Percentiles rank a stretch among this genome's conserved stretches.
Evolutionary conservation across 2,329 filamentous ascomycete genomes (phyloP).

Genomic region (Pleoardoris graminearum): DNA sequence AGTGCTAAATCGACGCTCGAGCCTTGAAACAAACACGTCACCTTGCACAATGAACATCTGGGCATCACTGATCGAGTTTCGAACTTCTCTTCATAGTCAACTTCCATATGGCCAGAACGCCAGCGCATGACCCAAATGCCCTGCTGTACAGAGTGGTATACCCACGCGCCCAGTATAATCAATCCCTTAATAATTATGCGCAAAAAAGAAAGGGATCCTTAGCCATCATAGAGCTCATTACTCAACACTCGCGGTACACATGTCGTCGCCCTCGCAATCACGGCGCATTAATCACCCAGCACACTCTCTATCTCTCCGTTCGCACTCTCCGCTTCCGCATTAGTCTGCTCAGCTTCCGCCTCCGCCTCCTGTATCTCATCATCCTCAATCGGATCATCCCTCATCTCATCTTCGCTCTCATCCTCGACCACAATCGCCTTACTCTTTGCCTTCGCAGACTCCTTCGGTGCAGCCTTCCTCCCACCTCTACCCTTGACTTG

Average conservation of each 20-base stretch:
- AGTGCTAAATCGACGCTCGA: no score
- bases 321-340: conserved; percentile 40
- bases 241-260: neutral
- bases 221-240: neutral
- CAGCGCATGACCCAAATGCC: no score
- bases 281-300: conserved; percentile 41
- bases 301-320: conserved; percentile 48
- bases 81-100: no score
- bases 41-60: no score
- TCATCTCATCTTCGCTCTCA: conserved; percentile 38
- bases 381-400: conserved; percentile 37
- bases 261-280: no score
- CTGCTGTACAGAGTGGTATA: conserved; percentile 2
- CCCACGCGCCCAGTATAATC: neutral
- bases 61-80: no score
- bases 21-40: no score
- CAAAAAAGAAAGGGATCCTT: neutral
- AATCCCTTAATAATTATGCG: neutral
- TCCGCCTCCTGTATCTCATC: conserved; percentile 44
- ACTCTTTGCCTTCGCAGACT: conserved; percentile 46
- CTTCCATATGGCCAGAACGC: no score
- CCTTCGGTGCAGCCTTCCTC: conserved; percentile 34
- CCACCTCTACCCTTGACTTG: conserved; percentile 48
- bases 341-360: conserved; percentile 44
- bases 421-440: conserved; percentile 40